Base-by-base conservation (phyloP, 768 basidiomycete species). In the Tylopilus sp. region DNA sequence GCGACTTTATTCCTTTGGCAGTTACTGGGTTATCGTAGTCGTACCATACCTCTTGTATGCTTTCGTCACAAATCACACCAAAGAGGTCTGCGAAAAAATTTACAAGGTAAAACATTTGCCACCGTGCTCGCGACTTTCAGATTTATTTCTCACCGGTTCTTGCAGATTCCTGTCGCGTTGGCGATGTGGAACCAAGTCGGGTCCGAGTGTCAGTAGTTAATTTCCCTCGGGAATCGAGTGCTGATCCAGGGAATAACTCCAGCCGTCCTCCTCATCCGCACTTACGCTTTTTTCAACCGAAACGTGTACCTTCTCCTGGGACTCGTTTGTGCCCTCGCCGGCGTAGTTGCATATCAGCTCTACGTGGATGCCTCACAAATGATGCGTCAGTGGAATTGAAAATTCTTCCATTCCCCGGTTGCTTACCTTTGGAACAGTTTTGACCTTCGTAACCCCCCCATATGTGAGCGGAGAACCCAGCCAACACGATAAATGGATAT, bases 141-240 rank as follows among this genome's bases (percentile, higher is more conserved):
- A 23, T 35, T 43, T 6, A 47, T 42, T 30, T 48, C n/a, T 33
- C 18, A 3, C 25, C n/a, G 10, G 23, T 35, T 26, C 25, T 23
- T 50, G 49, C 43, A 90, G 88, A 81, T 89, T 47, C 88, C 88
- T 6, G 88, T 90, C 50, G 83, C 83, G 6, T 76, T 91, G 44
- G 87, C 87, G 17, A 85, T 89, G 82, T 90, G 87, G 87, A 91
- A 91, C 60, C 88, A 90, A 78, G 86, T 88, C 48, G 83, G 85
- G 40, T 86, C 87, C 42, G 86, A 90, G 73, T 83, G 86, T 84
- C 55, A 54, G 76, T 71, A 45, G 15, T 35, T 39, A 22, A 30
- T 40, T 42, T 18, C 25, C 28, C 13, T 6, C 5, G 2, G 18
- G 11, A 39, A 26, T 28, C 44, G 15, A 7, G 18, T 40, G 12